These are phyloP conservation scores for Poa annua DNA, from an alignment of 176 grass and related monocot species.

Conservation along the genomic window DNA sequence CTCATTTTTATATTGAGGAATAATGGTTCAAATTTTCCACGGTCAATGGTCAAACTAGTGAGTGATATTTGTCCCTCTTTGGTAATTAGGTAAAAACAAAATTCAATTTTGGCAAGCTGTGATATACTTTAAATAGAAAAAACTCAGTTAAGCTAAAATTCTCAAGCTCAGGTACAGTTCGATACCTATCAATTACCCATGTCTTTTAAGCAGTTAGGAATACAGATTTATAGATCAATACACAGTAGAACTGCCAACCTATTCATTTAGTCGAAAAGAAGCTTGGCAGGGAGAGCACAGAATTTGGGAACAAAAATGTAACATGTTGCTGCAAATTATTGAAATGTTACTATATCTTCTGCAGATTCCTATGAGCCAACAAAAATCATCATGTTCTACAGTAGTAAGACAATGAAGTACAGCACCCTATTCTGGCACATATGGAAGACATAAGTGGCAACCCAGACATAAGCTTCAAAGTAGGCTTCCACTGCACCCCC, in stretches of 20 bases:
- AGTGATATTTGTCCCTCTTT: neutral
- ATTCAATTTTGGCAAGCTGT: neutral
- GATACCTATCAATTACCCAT: neutral
- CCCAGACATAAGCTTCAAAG: neutral
- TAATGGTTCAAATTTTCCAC: neutral
- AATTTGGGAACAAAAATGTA: neutral
- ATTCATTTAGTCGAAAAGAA: constrained; percentile 5
- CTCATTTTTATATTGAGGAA: neutral
- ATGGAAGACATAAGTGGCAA: neutral
- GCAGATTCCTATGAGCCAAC: neutral
- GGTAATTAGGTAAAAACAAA: no score
- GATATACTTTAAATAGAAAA: neutral
- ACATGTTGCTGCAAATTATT: neutral
- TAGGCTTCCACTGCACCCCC: neutral
- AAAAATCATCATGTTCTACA: neutral
- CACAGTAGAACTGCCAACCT: neutral
- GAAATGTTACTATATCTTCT: neutral
- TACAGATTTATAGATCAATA: constrained; percentile 1
- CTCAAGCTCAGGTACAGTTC: neutral
- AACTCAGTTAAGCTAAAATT: neutral
- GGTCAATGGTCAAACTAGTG: neutral
- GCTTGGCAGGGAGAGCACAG: neutral
- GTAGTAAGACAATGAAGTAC: neutral
- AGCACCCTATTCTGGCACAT: neutral
- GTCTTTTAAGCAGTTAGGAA: neutral